Conservation (phyloP, 805 yeast species). For the Diddensiella transvaalensis region DNA sequence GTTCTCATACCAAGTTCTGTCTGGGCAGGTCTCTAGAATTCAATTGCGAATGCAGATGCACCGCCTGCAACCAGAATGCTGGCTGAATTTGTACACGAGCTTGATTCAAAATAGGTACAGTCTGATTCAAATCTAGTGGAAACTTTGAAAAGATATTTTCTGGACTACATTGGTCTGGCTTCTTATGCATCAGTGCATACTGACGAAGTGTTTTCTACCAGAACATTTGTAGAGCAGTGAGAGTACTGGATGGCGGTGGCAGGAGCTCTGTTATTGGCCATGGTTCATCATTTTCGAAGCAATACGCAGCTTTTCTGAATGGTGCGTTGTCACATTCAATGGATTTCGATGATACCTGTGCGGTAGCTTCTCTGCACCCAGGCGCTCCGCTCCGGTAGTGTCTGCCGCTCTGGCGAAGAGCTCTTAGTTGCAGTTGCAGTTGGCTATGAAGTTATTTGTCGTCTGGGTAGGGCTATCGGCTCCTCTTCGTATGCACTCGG, state of each 20-base stretch:
- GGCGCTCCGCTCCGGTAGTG: conserved; percentile 2
- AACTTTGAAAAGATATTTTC: background rate
- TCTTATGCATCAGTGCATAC: background rate
- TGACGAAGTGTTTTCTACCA: background rate
- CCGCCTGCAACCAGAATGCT: background rate
- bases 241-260: background rate
- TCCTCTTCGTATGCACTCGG: background rate
- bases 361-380: background rate
- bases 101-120: background rate
- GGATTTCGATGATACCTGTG: conserved; percentile 4
- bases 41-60: background rate
- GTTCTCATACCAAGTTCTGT: background rate
- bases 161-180: background rate
- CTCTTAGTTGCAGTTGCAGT: background rate
- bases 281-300: background rate
- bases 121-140: background rate
- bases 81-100: background rate
- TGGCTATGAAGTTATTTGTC: conserved; percentile 1
- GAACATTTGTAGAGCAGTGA: background rate
- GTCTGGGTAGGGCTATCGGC: background rate
- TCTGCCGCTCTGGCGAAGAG: conserved; percentile 3
- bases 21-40: background rate
- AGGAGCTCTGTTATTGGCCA: background rate
- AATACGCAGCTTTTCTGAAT: background rate
- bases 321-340: background rate